phyloP scores from a whole-genome alignment of 164 flowering plant genomes.

The Piper longum region DNA sequence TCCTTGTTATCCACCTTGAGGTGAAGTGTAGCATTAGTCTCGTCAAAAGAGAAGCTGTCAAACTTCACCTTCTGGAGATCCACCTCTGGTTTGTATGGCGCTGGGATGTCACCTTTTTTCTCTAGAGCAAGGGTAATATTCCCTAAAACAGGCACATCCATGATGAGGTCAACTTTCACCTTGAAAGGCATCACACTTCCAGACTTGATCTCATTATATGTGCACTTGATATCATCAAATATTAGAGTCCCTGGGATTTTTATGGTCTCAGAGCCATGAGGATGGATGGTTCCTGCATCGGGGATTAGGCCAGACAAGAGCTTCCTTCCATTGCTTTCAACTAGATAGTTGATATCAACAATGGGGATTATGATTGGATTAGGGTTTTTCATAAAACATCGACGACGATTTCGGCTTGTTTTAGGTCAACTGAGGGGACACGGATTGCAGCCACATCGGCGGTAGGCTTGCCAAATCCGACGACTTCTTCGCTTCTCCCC shows the following conservation, averaged over 20 bases:
- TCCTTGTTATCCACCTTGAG: constrained; percentile 20
- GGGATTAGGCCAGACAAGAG: constrained; percentile 18
- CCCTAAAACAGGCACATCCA: constrained; percentile 13
- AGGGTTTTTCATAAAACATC: constrained; percentile 16
- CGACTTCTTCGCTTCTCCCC: constrained; percentile 19
- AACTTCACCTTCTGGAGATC: constrained; percentile 15
- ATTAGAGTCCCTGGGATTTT: constrained; percentile 14
- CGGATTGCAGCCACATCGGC: constrained; percentile 9
- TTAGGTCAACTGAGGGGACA: constrained; percentile 9
- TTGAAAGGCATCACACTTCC: constrained; percentile 18
- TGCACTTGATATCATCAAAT: constrained; percentile 13
- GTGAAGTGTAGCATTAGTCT: constrained; percentile 15
- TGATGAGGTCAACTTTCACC: constrained; percentile 16
- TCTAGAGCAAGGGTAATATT: constrained; percentile 16
- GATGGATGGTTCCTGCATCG: constrained; percentile 15
- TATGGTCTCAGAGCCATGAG: constrained; percentile 18
- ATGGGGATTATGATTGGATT: constrained; percentile 19
- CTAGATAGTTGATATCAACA: constrained; percentile 17
- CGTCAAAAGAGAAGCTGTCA: constrained; percentile 16
- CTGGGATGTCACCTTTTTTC: constrained; percentile 15
- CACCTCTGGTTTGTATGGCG: constrained; percentile 16
- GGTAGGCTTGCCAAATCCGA: constrained; percentile 17
- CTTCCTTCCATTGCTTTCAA: constrained; percentile 16
- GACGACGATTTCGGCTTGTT: constrained; percentile 13
- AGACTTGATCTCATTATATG: constrained; percentile 12